Evolutionary conservation across 192 early-diverging fungal species (phyloP).

Genomic region (Coemansia aciculifera): DNA sequence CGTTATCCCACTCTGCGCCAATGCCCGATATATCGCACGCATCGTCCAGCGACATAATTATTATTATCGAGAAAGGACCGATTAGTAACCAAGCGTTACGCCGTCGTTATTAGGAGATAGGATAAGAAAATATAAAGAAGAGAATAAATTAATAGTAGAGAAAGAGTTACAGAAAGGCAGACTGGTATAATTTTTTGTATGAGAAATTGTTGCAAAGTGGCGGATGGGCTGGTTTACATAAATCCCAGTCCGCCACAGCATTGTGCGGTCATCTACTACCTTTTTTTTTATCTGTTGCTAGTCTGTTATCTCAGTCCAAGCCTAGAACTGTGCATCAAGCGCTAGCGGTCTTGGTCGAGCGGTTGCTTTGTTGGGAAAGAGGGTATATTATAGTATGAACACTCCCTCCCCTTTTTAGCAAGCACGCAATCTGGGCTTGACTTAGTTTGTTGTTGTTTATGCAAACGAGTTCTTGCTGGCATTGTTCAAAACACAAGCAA

Average conservation of each 20-base stretch:
- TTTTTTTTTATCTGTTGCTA: not conserved
- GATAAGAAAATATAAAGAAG: not conserved
- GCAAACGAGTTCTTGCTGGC: not conserved
- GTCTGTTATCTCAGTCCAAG: not conserved
- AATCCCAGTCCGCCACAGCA: conserved; percentile 8
- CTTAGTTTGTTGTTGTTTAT: too few species aligned
- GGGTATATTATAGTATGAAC: not conserved
- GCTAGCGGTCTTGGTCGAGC: not conserved
- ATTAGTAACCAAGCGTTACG: not conserved
- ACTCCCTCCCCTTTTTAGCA: not conserved
- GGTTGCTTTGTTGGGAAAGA: not conserved
- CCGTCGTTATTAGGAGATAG: not conserved
- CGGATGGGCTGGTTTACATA: not conserved
- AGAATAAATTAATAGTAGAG: conserved; percentile 3
- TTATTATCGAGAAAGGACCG: not conserved
- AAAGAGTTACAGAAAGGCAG: not conserved
- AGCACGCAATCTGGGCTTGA: too few species aligned
- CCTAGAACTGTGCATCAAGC: not conserved
- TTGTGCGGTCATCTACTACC: not conserved
- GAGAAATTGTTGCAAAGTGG: not conserved
- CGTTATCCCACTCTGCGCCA: conserved; percentile 33
- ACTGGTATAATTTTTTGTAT: not conserved
- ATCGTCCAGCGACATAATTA: conserved; percentile 5
- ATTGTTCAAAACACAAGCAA: not conserved
- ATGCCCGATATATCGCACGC: conserved; percentile 14